Evolutionary conservation across 345 rosid genomes (phyloP).

Genomic region (Eutrema heterophyllum): DNA sequence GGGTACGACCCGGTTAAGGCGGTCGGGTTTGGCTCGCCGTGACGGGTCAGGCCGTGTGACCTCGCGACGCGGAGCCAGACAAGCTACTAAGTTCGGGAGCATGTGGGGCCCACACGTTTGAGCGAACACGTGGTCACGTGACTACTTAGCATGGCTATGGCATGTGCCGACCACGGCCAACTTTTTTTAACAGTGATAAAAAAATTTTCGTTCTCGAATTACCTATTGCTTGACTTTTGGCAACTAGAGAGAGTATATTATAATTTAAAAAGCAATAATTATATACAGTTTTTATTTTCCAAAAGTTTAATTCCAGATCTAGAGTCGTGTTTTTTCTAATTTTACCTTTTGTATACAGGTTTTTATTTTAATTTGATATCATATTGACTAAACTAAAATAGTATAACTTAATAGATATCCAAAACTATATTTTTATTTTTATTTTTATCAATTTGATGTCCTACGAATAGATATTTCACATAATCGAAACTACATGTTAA

Average conservation of each 20-base stretch:
- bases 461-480: no score
- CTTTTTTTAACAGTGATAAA: background rate
- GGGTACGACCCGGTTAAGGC: constrained; percentile 7
- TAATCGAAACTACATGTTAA: no score
- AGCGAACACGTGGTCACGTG: constrained; percentile 18
- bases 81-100: constrained; percentile 4
- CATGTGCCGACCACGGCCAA: background rate
- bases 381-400: no score
- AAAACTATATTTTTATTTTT: no score
- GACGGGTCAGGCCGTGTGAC: constrained; percentile 25
- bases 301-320: no score
- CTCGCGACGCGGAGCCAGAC: constrained; percentile 27
- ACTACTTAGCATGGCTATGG: background rate
- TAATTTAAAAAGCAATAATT: no score
- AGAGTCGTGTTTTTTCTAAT: no score
- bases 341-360: no score
- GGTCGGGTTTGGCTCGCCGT: constrained; percentile 21
- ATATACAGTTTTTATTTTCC: no score
- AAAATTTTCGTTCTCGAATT: background rate
- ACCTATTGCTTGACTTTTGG: background rate
- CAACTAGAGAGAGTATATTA: background rate
- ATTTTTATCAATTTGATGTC: no score
- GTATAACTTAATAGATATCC: no score
- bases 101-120: background rate
- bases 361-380: no score